Conservation (phyloP, 2,329 filamentous ascomycete species). For the Aspergillus felis region DNA sequence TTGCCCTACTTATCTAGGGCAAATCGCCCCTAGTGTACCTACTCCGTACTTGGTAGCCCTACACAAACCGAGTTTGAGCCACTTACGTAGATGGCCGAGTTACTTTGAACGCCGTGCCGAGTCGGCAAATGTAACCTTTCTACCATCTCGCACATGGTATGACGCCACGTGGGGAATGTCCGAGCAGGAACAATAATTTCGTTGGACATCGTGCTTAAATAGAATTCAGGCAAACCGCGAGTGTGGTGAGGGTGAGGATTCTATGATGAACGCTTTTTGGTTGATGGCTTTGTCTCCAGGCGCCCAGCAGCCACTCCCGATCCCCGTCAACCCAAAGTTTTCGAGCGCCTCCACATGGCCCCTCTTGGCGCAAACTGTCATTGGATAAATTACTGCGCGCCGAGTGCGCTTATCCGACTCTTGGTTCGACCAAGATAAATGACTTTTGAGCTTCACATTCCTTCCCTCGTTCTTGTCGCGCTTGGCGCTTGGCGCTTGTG, state of each 20-base stretch:
- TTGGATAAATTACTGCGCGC: background rate
- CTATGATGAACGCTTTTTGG: slow-evolving; percentile 7
- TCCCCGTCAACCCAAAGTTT: background rate
- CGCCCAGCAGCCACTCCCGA: background rate
- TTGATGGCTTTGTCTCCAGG: slow-evolving; percentile 3
- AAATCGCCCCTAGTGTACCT: background rate
- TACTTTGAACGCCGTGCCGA: background rate
- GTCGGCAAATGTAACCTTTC: background rate
- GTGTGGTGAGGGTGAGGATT: background rate
- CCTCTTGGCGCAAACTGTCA: background rate
- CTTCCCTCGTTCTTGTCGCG: background rate
- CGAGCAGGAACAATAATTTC: slow-evolving; percentile 1
- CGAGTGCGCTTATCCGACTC: slow-evolving; percentile 2
- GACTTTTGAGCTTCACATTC: slow-evolving; percentile 1
- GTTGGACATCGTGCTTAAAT: background rate
- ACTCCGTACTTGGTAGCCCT: background rate
- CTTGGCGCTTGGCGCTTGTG: slow-evolving; percentile 3
- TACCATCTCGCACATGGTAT: background rate
- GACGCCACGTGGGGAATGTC: background rate
- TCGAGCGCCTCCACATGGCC: background rate
- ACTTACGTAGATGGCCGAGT: background rate
- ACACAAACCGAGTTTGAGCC: background rate
- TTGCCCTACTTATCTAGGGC: background rate
- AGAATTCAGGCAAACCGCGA: background rate
- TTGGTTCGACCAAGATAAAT: background rate